phyloP scores from a whole-genome alignment of 2,329 filamentous ascomycete genomes.

The Xylaria sp. region DNA sequence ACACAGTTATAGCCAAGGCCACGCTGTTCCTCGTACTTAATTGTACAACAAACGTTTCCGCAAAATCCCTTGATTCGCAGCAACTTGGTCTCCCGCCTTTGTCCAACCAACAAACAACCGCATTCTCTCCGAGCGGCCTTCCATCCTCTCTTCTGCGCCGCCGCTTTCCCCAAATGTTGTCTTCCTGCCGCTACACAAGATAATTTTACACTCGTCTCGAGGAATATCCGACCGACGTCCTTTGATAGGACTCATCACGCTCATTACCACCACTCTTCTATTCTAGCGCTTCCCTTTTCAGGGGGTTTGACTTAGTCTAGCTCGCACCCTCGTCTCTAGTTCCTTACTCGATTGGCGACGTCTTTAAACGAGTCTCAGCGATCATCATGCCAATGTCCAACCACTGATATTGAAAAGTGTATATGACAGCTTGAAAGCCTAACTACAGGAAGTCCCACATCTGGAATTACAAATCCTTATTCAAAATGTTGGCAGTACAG shows the following conservation, averaged over 20 bases:
- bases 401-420: conserved; percentile 17
- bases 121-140: conserved; percentile 13
- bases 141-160: neutral
- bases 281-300: conserved; percentile 5
- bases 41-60: conserved; percentile 15
- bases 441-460: neutral
- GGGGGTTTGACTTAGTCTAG: neutral
- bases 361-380: conserved; percentile 23
- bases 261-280: conserved; percentile 40
- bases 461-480: conserved; percentile 24
- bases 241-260: conserved; percentile 52
- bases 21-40: conserved; percentile 1
- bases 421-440: conserved; percentile 1
- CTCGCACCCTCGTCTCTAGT: neutral
- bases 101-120: conserved; percentile 13
- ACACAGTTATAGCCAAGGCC: neutral
- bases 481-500: conserved; percentile 48
- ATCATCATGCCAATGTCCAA: conserved; percentile 21
- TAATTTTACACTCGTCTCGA: conserved; percentile 1
- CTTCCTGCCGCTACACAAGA: conserved; percentile 5
- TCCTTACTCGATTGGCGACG: neutral
- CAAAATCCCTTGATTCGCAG: conserved; percentile 5
- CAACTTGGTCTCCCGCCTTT: conserved; percentile 18
- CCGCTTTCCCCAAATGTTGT: conserved; percentile 16
- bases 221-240: conserved; percentile 43